Percentiles rank a stretch among this genome's conserved stretches.
Conservation (phyloP, 306 rosid genomes). For the Dicorynia guianensis region DNA sequence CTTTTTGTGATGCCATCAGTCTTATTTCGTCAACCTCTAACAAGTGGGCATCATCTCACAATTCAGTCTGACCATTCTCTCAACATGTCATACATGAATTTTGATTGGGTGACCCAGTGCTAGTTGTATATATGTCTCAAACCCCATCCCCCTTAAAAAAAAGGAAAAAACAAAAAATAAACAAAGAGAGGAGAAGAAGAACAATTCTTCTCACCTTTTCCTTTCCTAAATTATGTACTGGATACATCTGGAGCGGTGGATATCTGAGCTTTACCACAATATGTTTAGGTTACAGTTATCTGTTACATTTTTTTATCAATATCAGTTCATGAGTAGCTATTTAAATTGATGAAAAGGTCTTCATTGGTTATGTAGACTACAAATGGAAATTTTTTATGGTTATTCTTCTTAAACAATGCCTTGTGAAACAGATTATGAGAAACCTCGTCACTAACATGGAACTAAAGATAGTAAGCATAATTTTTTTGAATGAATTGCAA, state of each 20-base stretch:
- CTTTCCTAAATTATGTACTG: not conserved
- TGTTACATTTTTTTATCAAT: not conserved
- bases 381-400: not conserved
- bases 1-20: not conserved
- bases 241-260: not conserved
- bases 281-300: not conserved
- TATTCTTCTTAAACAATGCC: slow-evolving; percentile 10
- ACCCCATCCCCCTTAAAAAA: too few species aligned
- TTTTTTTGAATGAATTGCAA: slow-evolving; percentile 25
- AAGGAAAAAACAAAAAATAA: too few species aligned
- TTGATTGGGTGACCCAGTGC: not conserved
- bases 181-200: not conserved
- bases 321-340: not conserved
- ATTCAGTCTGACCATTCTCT: too few species aligned
- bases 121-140: not conserved
- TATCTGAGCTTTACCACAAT: not conserved
- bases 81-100: not conserved
- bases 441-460: not conserved
- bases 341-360: not conserved
- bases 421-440: not conserved
- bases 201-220: not conserved
- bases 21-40: too few species aligned
- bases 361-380: not conserved
- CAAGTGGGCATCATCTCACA: not conserved
- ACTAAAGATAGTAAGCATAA: slow-evolving; percentile 7